A percentile compares a stretch with the other conserved stretches of the same genome.
phyloP scores from a whole-genome alignment of 345 rosid genomes.

The Salix exigua region DNA sequence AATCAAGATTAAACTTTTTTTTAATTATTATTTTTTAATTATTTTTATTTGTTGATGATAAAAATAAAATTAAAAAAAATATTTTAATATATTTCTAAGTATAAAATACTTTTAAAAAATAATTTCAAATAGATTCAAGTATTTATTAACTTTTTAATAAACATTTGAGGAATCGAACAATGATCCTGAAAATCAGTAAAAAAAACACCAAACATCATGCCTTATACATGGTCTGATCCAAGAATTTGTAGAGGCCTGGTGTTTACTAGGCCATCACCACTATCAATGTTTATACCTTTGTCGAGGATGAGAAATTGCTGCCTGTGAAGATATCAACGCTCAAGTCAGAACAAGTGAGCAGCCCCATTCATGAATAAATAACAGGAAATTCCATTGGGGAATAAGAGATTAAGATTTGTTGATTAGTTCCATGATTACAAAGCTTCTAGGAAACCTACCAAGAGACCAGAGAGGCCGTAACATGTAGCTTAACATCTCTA shows the following conservation, averaged over 20 bases:
- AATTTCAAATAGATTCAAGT: too few relatives aligned
- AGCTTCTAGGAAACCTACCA: not conserved
- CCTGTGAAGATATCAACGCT: too few relatives aligned
- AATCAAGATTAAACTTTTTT: too few relatives aligned
- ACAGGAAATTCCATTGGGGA: not conserved
- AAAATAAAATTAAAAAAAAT: too few relatives aligned
- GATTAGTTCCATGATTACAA: not conserved
- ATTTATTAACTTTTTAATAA: too few relatives aligned
- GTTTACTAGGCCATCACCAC: not conserved
- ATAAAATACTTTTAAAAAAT: too few relatives aligned
- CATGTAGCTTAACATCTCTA: not conserved
- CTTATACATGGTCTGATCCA: not conserved
- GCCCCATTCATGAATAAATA: not conserved
- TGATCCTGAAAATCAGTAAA: not conserved
- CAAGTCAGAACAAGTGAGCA: not conserved
- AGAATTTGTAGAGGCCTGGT: too few relatives aligned
- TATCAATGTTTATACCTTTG: not conserved
- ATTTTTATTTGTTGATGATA: too few relatives aligned
- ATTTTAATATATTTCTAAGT: too few relatives aligned
- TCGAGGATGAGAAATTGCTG: too few relatives aligned
- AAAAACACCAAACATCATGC: too few relatives aligned
- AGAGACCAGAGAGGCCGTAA: not conserved
- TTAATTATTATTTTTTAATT: too few relatives aligned
- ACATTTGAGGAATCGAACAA: not conserved
- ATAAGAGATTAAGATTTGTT: not conserved